phyloP scores from a whole-genome alignment of 495 filamentous ascomycete genomes.

The Aspergillus taichungensis region DNA sequence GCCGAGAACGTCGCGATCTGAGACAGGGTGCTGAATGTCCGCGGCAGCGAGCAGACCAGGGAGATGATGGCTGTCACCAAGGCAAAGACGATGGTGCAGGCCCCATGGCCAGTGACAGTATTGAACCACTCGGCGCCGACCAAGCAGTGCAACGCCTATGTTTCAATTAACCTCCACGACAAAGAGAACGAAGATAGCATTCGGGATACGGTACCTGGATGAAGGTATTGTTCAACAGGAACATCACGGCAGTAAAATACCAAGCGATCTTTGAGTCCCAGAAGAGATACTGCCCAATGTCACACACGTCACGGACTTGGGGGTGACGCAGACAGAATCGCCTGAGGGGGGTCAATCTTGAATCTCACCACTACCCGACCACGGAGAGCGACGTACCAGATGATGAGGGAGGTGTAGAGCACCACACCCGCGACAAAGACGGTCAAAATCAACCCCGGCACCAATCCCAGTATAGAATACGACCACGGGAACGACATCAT shows the following conservation, averaged over 20 bases:
- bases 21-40: slow-evolving; percentile 71
- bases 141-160: slow-evolving; percentile 64
- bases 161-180: slow-evolving; percentile 5
- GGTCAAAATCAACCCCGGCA: slow-evolving; percentile 80
- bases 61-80: slow-evolving; percentile 61
- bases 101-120: slow-evolving; percentile 58
- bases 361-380: not conserved
- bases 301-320: slow-evolving; percentile 81
- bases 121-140: slow-evolving; percentile 77
- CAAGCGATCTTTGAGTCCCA: slow-evolving; percentile 70
- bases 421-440: slow-evolving; percentile 65
- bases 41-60: slow-evolving; percentile 66
- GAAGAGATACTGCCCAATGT: slow-evolving; percentile 84
- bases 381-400: slow-evolving; percentile 50
- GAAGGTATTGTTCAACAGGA: slow-evolving; percentile 85
- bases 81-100: slow-evolving; percentile 67
- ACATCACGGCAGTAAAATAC: slow-evolving; percentile 82
- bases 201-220: slow-evolving; percentile 45
- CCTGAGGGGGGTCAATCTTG: slow-evolving; percentile 30
- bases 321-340: slow-evolving; percentile 81
- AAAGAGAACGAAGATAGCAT: slow-evolving; percentile 4
- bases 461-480: slow-evolving; percentile 75
- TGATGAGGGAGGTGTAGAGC: slow-evolving; percentile 73
- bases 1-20: slow-evolving; percentile 68
- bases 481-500: slow-evolving; percentile 94